Evolutionary conservation across 1,139 yeast genomes (phyloP).

Genomic region (Kurtzmaniella quercitrusa): DNA sequence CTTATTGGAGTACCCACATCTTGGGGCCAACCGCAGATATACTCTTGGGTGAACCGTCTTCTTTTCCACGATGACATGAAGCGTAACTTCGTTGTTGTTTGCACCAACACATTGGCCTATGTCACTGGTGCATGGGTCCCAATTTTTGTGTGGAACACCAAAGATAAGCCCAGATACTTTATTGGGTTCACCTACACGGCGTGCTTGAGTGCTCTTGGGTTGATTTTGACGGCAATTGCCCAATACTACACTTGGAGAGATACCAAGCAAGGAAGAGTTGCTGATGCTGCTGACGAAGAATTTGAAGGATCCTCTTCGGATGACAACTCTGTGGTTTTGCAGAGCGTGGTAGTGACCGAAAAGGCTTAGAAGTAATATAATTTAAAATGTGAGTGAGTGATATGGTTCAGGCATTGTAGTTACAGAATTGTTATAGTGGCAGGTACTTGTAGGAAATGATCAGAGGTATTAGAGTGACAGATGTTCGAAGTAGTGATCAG

Average conservation of each 20-base stretch:
- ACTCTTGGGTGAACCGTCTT: slow-evolving; percentile 51
- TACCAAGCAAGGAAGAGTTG: slow-evolving; percentile 8
- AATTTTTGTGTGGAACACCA: slow-evolving; percentile 46
- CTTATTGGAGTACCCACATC: slow-evolving; percentile 44
- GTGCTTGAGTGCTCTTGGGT: slow-evolving; percentile 36
- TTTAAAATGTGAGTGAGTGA: too few species aligned
- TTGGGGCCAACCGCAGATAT: slow-evolving; percentile 45
- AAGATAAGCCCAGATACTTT: slow-evolving; percentile 43
- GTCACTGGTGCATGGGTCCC: slow-evolving; percentile 49
- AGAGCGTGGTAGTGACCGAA: background rate
- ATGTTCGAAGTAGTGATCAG: too few species aligned
- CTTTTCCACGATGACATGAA: slow-evolving; percentile 45
- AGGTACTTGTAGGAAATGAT: too few species aligned
- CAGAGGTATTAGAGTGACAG: too few species aligned
- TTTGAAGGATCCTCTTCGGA: background rate
- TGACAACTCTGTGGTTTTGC: background rate
- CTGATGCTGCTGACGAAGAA: background rate
- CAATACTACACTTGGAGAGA: slow-evolving; percentile 30
- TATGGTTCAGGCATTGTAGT: too few species aligned
- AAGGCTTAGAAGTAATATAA: background rate
- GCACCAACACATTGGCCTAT: slow-evolving; percentile 49
- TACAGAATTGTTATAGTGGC: too few species aligned
- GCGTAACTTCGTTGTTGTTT: slow-evolving; percentile 46
- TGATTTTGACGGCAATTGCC: slow-evolving; percentile 30
- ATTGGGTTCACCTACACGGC: slow-evolving; percentile 52